phyloP scores from a whole-genome alignment of 352 stramenopile genomes.

The Pythium volutum region DNA sequence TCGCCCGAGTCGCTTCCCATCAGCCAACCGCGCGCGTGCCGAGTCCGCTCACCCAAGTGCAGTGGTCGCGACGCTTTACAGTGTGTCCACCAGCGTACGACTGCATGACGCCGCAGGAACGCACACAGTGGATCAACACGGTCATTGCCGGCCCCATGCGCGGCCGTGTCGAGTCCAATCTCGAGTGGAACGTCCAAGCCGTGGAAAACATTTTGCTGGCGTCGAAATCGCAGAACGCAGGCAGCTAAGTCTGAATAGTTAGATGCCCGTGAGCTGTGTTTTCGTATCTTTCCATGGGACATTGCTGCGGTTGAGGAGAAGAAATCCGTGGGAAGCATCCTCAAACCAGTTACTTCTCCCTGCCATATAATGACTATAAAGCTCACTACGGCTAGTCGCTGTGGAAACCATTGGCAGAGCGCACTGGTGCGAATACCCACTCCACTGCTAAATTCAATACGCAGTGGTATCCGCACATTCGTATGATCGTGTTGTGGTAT shows the following conservation, averaged over 20 bases:
- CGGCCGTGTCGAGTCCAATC: conserved; percentile 10
- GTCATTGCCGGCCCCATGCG: conserved; percentile 13
- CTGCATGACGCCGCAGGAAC: conserved; percentile 2
- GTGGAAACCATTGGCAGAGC: too few species aligned
- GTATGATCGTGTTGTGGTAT: too few species aligned
- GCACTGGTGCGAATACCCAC: too few species aligned
- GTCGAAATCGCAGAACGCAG: background rate
- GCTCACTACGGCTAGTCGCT: too few species aligned
- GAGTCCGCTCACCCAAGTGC: conserved; percentile 8
- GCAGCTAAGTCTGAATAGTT: background rate
- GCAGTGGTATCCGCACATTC: too few species aligned
- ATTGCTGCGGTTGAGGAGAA: too few species aligned
- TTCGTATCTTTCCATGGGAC: too few species aligned
- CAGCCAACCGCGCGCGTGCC: background rate
- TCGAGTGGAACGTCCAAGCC: conserved; percentile 17
- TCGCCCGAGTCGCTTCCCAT: conserved; percentile 4
- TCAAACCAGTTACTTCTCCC: too few species aligned
- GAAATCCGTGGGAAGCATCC: too few species aligned
- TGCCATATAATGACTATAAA: too few species aligned
- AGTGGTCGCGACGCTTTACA: conserved; percentile 4
- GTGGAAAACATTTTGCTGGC: conserved; percentile 12
- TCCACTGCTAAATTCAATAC: too few species aligned
- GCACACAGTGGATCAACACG: conserved; percentile 4
- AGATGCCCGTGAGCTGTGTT: too few species aligned
- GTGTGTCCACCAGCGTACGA: conserved; percentile 2